Evolutionary conservation across 345 rosid species (phyloP).

Genomic region (Syzygium grande): DNA sequence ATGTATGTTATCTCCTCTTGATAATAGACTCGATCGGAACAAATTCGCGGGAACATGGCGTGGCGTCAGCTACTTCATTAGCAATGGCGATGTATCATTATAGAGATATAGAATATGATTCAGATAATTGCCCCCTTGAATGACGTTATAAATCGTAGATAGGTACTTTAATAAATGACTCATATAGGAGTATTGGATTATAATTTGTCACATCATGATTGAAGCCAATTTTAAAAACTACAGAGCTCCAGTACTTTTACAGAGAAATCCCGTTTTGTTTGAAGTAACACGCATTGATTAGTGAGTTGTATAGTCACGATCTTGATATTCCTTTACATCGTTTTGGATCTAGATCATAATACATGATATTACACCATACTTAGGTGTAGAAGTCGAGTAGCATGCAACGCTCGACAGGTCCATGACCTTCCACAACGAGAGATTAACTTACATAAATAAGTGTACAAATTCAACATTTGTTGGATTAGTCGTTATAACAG

Average conservation of each 20-base stretch:
- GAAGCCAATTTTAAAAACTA: not conserved
- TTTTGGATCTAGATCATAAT: not conserved
- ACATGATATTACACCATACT: not conserved
- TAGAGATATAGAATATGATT: not conserved
- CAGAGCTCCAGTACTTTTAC: not conserved
- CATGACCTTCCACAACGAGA: not conserved
- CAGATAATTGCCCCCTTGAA: not conserved
- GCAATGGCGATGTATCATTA: not conserved
- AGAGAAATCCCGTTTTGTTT: accelerated
- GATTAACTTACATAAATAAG: accelerated
- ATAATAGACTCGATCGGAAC: not conserved
- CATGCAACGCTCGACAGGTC: not conserved
- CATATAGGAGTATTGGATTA: not conserved
- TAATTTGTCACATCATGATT: not conserved
- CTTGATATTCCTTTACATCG: not conserved
- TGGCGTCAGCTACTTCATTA: not conserved
- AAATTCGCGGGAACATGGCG: not conserved
- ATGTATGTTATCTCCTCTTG: not conserved
- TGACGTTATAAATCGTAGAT: not conserved
- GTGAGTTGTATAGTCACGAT: not conserved
- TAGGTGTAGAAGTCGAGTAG: not conserved
- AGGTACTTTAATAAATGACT: not conserved
- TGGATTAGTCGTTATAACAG: not conserved
- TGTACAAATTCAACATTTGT: not conserved
- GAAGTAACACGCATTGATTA: not conserved